These are phyloP conservation scores for Talaromyces funiculosus DNA, from an alignment of 2,329 filamentous ascomycete genomes.

Conservation along the genomic window DNA sequence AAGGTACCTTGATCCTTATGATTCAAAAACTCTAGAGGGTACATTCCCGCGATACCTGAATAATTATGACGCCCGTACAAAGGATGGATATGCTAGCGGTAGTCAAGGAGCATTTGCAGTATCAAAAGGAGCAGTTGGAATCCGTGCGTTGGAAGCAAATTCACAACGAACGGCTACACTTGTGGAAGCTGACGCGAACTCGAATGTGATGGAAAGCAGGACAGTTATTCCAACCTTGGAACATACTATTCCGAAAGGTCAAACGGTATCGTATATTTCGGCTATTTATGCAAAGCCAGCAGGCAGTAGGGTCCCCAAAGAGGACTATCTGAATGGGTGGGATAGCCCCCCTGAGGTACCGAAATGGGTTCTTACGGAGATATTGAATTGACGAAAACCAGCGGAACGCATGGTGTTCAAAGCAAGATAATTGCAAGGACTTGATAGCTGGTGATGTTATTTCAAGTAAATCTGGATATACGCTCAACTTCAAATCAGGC, in stretches of 20 bases:
- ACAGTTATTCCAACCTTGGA: neutral
- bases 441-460: neutral
- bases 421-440: neutral
- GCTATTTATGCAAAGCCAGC: neutral
- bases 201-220: neutral
- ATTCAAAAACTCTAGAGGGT: neutral
- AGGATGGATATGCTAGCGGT: neutral
- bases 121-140: neutral
- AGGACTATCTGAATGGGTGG: neutral
- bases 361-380: neutral
- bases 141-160: neutral
- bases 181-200: neutral
- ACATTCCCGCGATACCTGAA: neutral
- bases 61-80: neutral
- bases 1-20: neutral
- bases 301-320: neutral
- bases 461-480: too few relatives aligned
- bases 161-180: neutral
- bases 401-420: neutral
- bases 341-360: neutral
- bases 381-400: neutral
- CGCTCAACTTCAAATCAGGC: too few relatives aligned
- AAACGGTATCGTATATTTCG: neutral
- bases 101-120: neutral
- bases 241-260: neutral